Evolutionary conservation across 139 green algal species (phyloP).

Genomic region (Tetradesmus lagerheimii): DNA sequence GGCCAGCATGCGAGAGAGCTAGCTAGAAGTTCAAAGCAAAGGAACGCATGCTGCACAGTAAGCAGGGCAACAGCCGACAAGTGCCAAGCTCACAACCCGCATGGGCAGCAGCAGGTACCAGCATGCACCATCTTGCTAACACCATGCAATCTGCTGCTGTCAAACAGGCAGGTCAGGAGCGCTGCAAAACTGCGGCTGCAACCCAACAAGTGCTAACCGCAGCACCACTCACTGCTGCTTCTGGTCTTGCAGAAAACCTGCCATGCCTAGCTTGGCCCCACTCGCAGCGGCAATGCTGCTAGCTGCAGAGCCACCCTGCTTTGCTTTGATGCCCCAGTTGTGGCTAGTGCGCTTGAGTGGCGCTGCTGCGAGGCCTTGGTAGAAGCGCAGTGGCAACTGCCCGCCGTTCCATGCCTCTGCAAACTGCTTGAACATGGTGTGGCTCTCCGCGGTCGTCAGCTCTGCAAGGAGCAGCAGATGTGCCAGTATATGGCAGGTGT

Average conservation of each 20-base stretch:
- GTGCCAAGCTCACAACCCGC: not conserved
- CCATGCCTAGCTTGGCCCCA: slow-evolving; percentile 37
- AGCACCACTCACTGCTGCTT: slow-evolving; percentile 44
- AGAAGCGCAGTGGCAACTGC: slow-evolving; percentile 55
- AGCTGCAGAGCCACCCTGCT: not conserved
- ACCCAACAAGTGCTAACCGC: not conserved
- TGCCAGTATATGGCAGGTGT: not conserved
- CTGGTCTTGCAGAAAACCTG: slow-evolving; percentile 54
- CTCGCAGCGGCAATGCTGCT: not conserved
- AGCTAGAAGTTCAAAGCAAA: too few species aligned
- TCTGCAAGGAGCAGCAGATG: slow-evolving; percentile 46
- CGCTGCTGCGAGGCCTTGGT: slow-evolving; percentile 60
- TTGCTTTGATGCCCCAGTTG: slow-evolving; percentile 61
- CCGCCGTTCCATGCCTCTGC: slow-evolving; percentile 67
- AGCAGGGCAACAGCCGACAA: not conserved
- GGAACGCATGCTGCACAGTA: not conserved
- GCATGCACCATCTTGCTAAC: too few species aligned
- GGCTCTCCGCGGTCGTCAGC: slow-evolving; percentile 60
- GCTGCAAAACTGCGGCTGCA: too few species aligned
- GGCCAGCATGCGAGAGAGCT: too few species aligned
- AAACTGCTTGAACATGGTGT: slow-evolving; percentile 72
- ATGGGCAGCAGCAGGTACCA: not conserved
- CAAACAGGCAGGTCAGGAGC: too few species aligned
- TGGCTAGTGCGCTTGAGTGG: slow-evolving; percentile 62
- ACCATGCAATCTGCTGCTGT: too few species aligned